Evolutionary conservation across 805 yeast genomes (phyloP).

Genomic region (Groenewaldozyma salmanticensis): DNA sequence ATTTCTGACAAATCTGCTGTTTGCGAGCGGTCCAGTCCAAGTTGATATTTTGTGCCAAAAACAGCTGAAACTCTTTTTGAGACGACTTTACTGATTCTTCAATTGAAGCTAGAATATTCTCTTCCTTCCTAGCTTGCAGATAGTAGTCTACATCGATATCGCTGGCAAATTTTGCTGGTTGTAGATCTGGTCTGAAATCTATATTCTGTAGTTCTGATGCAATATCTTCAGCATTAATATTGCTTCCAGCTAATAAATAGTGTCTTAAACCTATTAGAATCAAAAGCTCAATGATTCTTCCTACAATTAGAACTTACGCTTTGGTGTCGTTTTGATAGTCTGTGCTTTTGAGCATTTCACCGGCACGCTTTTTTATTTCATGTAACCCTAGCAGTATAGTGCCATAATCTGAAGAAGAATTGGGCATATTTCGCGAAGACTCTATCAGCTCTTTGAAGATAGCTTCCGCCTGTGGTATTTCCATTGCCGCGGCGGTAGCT

Average conservation of each 20-base stretch:
- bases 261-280: conserved; percentile 33
- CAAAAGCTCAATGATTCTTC: neutral
- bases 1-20: conserved; percentile 59
- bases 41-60: conserved; percentile 59
- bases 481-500: too few species aligned
- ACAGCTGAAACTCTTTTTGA: conserved; percentile 72
- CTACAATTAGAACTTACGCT: conserved; percentile 19
- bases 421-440: conserved; percentile 67
- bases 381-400: conserved; percentile 69
- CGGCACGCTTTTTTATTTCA: conserved; percentile 66
- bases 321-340: conserved; percentile 30
- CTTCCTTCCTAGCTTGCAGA: conserved; percentile 64
- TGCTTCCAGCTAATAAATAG: conserved; percentile 81
- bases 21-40: conserved; percentile 80
- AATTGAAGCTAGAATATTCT: conserved; percentile 69
- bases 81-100: conserved; percentile 69
- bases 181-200: conserved; percentile 25
- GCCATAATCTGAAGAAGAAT: conserved; percentile 56
- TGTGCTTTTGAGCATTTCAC: conserved; percentile 50
- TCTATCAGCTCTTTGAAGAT: conserved; percentile 64
- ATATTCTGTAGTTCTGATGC: conserved; percentile 42
- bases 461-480: conserved; percentile 24
- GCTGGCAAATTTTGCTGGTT: conserved; percentile 16
- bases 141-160: conserved; percentile 37
- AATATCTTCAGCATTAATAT: conserved; percentile 76